phyloP scores from a whole-genome alignment of 23 red algal genomes.

The Gracilaria caudata region DNA sequence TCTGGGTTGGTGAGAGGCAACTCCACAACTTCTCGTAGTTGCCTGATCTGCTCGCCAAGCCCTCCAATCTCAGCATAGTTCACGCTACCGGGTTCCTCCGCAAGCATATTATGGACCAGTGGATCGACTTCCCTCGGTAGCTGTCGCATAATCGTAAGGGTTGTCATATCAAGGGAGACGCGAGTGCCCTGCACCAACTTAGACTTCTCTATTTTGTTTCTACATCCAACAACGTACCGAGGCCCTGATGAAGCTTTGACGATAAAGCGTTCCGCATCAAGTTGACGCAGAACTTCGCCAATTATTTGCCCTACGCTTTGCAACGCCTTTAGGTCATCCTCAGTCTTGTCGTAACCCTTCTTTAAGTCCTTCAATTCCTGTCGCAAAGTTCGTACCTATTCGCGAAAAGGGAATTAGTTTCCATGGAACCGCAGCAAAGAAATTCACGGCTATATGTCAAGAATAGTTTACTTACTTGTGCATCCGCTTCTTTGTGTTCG shows the following conservation, averaged over 20 bases:
- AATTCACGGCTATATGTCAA: background rate
- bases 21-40: conserved; percentile 98
- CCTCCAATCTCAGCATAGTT: conserved; percentile 98
- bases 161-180: conserved; percentile 99
- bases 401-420: background rate
- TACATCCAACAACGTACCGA: conserved; percentile 97
- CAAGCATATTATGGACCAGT: conserved; percentile 98
- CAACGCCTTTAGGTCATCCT: conserved; percentile 97
- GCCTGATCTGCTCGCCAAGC: conserved; percentile 92
- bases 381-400: conserved; percentile 58
- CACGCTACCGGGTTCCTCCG: conserved; percentile 83
- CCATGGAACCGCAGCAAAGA: background rate
- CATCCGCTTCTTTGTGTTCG: conserved; percentile 86
- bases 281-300: conserved; percentile 93
- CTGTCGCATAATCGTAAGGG: conserved; percentile 99
- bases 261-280: conserved; percentile 94
- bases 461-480: conserved; percentile 59
- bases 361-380: conserved; percentile 59
- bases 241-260: conserved; percentile 98
- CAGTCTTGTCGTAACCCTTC: conserved; percentile 86
- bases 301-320: conserved; percentile 99
- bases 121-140: conserved; percentile 99
- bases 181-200: conserved; percentile 92
- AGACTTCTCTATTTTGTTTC: conserved; percentile 77
- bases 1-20: conserved; percentile 98